A percentile compares a stretch with the other conserved stretches of the same genome.
Conservation (phyloP, 352 stramenopile species). For the Phytophthora sp. region DNA sequence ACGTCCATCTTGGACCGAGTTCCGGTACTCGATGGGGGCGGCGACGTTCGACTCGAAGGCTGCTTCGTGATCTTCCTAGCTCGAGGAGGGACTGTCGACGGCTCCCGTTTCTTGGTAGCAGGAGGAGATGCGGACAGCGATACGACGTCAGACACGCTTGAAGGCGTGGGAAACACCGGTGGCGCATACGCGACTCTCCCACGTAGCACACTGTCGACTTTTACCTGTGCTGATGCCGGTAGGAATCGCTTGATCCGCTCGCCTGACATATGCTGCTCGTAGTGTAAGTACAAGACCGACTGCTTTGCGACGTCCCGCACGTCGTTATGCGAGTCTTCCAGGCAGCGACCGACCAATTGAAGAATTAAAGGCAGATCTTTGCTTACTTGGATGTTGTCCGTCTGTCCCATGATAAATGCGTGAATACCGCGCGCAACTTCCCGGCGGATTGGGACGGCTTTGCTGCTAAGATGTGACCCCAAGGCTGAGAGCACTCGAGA, state of each 20-base stretch:
- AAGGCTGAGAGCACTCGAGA: constrained; percentile 53
- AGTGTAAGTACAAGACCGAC: constrained; percentile 55
- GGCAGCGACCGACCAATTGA: constrained; percentile 57
- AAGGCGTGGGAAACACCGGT: constrained; percentile 9
- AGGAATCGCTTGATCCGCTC: constrained; percentile 65
- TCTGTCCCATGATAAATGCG: constrained; percentile 48
- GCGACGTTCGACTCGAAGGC: constrained; percentile 16
- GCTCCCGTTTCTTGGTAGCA: constrained; percentile 18
- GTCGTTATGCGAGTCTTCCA: constrained; percentile 82
- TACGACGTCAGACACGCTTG: background rate
- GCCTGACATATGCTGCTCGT: constrained; percentile 43
- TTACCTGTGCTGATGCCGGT: constrained; percentile 42
- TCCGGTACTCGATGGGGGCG: constrained; percentile 27
- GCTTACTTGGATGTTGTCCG: constrained; percentile 36
- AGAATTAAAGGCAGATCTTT: constrained; percentile 57
- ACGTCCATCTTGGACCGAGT: constrained; percentile 41
- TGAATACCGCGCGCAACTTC: constrained; percentile 70
- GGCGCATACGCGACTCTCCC: constrained; percentile 35
- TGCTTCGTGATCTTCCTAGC: constrained; percentile 20
- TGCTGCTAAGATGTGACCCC: constrained; percentile 44
- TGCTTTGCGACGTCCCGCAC: constrained; percentile 75
- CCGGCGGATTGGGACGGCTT: constrained; percentile 58
- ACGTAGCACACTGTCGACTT: constrained; percentile 57
- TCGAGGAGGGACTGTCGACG: background rate
- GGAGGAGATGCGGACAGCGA: background rate